phyloP scores from a whole-genome alignment of 1,284 basidiomycete species.

The Puccinia hordei region DNA sequence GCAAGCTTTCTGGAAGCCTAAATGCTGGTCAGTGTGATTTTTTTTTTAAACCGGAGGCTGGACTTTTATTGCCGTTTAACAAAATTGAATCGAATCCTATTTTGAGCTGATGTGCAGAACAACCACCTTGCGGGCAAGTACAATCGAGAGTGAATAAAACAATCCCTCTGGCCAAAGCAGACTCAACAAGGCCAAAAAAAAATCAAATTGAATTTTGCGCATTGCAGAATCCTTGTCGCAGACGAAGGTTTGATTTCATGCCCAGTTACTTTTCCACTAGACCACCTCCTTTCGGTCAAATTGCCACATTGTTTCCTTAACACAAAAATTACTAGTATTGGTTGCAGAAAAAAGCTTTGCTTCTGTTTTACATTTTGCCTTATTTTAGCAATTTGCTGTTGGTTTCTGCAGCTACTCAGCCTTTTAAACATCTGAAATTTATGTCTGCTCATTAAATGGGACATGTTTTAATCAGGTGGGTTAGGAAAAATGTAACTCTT shows the following conservation, averaged over 20 bases:
- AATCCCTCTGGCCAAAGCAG: not conserved
- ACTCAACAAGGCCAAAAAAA: not conserved
- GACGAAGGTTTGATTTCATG: constrained; percentile 1
- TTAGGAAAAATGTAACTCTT: no score
- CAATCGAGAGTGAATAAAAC: not conserved
- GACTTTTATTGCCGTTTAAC: not conserved
- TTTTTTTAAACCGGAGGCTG: no score
- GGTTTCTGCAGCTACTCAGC: no score
- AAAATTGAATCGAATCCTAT: not conserved
- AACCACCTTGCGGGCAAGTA: not conserved
- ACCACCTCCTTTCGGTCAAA: not conserved
- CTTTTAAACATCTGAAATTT: no score
- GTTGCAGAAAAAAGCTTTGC: no score
- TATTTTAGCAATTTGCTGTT: no score
- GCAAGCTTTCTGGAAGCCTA: not conserved
- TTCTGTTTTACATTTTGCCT: no score
- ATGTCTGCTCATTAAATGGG: no score
- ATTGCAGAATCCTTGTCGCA: constrained; percentile 1
- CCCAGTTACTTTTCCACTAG: constrained; percentile 21
- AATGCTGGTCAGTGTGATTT: not conserved
- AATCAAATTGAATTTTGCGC: not conserved
- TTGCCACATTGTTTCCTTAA: not conserved
- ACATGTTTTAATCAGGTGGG: no score
- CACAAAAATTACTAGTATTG: no score
- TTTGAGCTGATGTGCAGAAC: not conserved